phyloP scores from a whole-genome alignment of 1,139 yeast genomes.

The Yamadazyma sp. region DNA sequence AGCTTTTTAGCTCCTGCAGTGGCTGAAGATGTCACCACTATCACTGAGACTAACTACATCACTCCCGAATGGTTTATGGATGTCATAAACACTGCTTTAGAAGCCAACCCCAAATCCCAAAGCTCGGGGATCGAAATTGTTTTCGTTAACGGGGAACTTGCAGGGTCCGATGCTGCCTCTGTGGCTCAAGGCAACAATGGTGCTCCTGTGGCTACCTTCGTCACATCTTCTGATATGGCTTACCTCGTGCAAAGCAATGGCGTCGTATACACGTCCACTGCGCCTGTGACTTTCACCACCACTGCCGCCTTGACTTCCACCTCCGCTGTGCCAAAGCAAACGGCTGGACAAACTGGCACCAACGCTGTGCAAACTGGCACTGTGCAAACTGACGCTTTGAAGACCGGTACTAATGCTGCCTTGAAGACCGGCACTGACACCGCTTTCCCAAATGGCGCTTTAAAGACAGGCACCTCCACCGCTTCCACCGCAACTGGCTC shows the following conservation, averaged over 20 bases:
- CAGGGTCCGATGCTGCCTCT: not conserved
- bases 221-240: slow-evolving; percentile 10
- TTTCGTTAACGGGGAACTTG: slow-evolving; percentile 27
- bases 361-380: not conserved
- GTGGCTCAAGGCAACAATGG: not conserved
- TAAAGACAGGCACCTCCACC: slow-evolving; percentile 2
- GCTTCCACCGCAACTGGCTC: not conserved
- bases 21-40: slow-evolving; percentile 19
- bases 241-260: slow-evolving; percentile 9
- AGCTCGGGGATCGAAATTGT: slow-evolving; percentile 33
- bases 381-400: slow-evolving; percentile 1
- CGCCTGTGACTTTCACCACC: slow-evolving; percentile 9
- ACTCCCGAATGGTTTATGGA: slow-evolving; percentile 29
- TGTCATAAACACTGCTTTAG: slow-evolving; percentile 22
- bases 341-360: not conserved
- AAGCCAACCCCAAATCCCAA: slow-evolving; percentile 22
- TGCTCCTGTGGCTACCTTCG: slow-evolving; percentile 3
- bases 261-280: slow-evolving; percentile 10
- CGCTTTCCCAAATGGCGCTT: no score
- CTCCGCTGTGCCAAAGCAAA: not conserved
- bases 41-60: slow-evolving; percentile 33
- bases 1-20: slow-evolving; percentile 1
- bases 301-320: slow-evolving; percentile 2
- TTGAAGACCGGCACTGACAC: no score
- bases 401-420: no score